phyloP scores from a whole-genome alignment of 148 eudicot species.

The Linanthus parryae region DNA sequence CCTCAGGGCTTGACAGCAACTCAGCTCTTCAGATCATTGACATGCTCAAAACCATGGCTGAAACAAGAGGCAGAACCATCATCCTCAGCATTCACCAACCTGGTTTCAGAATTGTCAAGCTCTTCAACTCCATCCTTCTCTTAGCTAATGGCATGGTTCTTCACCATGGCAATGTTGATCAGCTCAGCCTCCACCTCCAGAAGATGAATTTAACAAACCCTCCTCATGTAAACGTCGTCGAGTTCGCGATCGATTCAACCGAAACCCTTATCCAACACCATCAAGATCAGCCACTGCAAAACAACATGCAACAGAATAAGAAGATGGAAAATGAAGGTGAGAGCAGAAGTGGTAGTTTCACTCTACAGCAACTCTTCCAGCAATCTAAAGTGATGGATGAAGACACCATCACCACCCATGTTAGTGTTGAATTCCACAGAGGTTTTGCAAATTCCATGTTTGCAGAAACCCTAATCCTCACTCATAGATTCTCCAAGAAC shows the following conservation, averaged over 20 bases:
- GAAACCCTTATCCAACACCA: slow-evolving; percentile 41
- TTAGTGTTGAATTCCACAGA: slow-evolving; percentile 5
- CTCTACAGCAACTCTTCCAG: slow-evolving; percentile 84
- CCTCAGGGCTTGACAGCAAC: slow-evolving; percentile 90
- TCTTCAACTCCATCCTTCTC: slow-evolving; percentile 65
- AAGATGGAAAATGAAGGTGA: slow-evolving; percentile 10
- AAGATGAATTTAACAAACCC: slow-evolving; percentile 65
- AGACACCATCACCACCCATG: slow-evolving; percentile 25
- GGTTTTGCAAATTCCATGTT: slow-evolving; percentile 56
- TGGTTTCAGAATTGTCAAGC: slow-evolving; percentile 81
- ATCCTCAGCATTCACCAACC: slow-evolving; percentile 93
- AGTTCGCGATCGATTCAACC: slow-evolving; percentile 86
- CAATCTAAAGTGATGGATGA: slow-evolving; percentile 82
- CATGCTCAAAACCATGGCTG: slow-evolving; percentile 87
- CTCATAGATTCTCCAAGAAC: slow-evolving; percentile 71
- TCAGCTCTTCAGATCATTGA: slow-evolving; percentile 88
- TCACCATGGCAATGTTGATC: slow-evolving; percentile 73
- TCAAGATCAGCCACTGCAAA: slow-evolving; percentile 12
- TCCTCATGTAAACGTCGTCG: slow-evolving; percentile 62
- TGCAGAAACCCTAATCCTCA: slow-evolving; percentile 53
- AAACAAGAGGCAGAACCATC: slow-evolving; percentile 61
- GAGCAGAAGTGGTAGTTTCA: slow-evolving; percentile 25
- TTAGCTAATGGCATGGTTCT: slow-evolving; percentile 73
- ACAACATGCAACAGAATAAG: slow-evolving; percentile 10
- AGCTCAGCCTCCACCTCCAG: slow-evolving; percentile 37